Evolutionary conservation across 106 monocot genomes (phyloP), one percentile per base, ranked within the genome.

Genomic region (Dendrobium nobile): DNA sequence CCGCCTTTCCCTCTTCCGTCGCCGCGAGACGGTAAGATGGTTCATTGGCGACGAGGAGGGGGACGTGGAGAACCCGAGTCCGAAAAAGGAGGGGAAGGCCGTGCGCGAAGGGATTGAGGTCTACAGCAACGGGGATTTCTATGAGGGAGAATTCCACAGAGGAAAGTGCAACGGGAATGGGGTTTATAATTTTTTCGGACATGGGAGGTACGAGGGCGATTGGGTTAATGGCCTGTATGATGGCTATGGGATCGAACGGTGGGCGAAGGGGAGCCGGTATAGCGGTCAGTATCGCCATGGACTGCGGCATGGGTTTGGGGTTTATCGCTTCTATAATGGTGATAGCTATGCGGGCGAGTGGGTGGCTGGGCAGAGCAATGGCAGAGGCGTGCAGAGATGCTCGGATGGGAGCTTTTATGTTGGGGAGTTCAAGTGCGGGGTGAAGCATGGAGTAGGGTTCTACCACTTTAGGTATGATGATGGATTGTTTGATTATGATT

Each of bases 301-400:
- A 1, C n/a, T 80, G 27, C 68, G 91, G 61, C 88, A 91, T 47
- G 91, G 91, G 0, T 79, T 84, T 22, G 91, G 91, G 27, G 78
- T 85, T 15, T 91, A 88, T 40, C 27, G 67, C 42, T 91, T 88
- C 78, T 88, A 84, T n/a, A 86, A 83, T 37, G 91, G 91, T 4
- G 91, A 91, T 44, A 80, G 79, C 73, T 91, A 91, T 43, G 86
- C 86, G 19, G 91, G 91, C 0, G 91, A 85, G 85, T 91, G 91
- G 91, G 37, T 86, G 22, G 61, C 26, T 33, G 91, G 91, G 54
- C 91, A 91, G 81, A 91, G 88, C 84, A 86, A 88, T 77, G 91
- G 91, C 16, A 51, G 78, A 18, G 91, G 91, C 0, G 80, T 81
- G 13, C 91, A 91, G 76, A 84, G 75, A 48, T 91, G 88, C 80